Evolutionary conservation across 202 grass and related monocot genomes (phyloP).

Genomic region (Saccharum hybrid): DNA sequence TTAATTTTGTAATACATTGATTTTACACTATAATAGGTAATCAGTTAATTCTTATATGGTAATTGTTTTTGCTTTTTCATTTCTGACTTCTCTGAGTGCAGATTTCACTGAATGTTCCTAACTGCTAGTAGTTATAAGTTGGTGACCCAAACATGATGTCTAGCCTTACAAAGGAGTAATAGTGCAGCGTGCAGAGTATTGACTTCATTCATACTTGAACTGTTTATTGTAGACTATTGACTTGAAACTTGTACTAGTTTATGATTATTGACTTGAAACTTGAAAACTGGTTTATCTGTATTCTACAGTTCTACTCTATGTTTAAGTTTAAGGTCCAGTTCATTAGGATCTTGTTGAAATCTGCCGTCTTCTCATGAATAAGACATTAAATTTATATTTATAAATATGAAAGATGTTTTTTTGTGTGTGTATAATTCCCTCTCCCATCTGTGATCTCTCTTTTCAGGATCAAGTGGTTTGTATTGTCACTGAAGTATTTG

Average conservation of each 20-base stretch:
- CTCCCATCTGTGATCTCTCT: conserved; percentile 13
- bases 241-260: neutral
- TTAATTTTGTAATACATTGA: neutral
- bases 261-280: neutral
- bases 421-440: neutral
- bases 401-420: neutral
- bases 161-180: neutral
- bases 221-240: neutral
- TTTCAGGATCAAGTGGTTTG: conserved; percentile 92
- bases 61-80: neutral
- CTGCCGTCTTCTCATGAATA: neutral
- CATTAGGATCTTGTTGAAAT: conserved; percentile 22
- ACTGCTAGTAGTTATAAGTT: neutral
- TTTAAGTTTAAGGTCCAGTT: conserved; percentile 1
- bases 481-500: conserved; percentile 74
- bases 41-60: neutral
- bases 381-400: neutral
- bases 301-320: neutral
- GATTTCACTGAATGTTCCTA: neutral
- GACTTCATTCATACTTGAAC: conserved; percentile 4
- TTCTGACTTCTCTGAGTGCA: neutral
- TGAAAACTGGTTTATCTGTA: neutral
- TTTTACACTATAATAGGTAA: neutral
- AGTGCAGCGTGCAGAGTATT: neutral
- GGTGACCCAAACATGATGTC: neutral